A percentile compares a stretch with the other conserved stretches of the same genome.
These are phyloP conservation scores for Roridomyces roridus DNA, from an alignment of 768 basidiomycete genomes.

Conservation along the genomic window DNA sequence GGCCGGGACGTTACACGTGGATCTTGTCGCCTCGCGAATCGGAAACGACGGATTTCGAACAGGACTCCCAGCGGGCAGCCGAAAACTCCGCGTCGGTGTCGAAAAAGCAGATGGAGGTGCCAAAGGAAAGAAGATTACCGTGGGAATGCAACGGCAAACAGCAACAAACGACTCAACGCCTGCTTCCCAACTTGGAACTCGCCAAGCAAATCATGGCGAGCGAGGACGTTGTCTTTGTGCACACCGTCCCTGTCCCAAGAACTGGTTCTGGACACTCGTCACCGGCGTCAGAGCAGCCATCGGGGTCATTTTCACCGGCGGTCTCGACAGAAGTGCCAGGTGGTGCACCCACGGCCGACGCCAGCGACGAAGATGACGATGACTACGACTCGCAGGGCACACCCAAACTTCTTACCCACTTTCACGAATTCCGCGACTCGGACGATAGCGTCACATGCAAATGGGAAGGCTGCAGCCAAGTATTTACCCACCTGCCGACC, in stretches of 20 bases:
- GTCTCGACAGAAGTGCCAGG: neutral
- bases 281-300: conserved; percentile 7
- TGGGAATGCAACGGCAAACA: no score
- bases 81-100: no score
- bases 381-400: conserved; percentile 8
- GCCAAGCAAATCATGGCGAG: neutral
- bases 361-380: conserved; percentile 17
- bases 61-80: no score
- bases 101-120: no score
- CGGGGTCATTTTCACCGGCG: conserved; percentile 9
- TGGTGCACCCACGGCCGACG: neutral
- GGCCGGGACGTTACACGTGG: no score
- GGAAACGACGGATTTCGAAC: no score
- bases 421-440: conserved; percentile 29
- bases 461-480: conserved; percentile 81
- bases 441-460: conserved; percentile 76
- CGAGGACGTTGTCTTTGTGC: conserved; percentile 19
- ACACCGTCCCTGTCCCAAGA: conserved; percentile 18
- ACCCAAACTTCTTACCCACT: conserved; percentile 16
- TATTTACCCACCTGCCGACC: conserved; percentile 75
- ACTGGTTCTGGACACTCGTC: conserved; percentile 1
- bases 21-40: no score
- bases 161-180: no score
- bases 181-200: neutral
- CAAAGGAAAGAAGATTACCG: no score